These are phyloP conservation scores for Pseudogymnoascus sp. DNA, from an alignment of 2,329 filamentous ascomycete genomes.

Conservation along the genomic window DNA sequence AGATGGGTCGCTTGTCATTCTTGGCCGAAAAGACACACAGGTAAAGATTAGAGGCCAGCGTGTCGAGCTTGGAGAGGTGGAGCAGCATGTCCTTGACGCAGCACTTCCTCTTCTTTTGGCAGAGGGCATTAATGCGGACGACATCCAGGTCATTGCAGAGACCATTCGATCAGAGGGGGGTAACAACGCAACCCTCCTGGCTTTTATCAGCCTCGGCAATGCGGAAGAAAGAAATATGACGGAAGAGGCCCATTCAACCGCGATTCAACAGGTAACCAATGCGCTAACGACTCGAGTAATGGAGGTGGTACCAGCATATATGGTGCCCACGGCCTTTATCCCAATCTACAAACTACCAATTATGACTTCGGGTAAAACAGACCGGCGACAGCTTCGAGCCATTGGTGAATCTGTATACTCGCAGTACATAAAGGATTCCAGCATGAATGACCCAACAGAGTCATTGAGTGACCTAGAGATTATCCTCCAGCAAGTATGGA, in stretches of 20 bases:
- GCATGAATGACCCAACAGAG: constrained; percentile 15
- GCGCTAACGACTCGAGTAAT: neutral
- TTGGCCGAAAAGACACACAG: constrained; percentile 56
- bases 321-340: constrained; percentile 16
- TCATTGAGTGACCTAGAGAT: neutral
- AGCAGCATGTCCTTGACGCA: constrained; percentile 7
- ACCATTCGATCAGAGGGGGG: neutral
- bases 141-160: neutral
- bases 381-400: constrained; percentile 1
- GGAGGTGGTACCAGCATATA: constrained; percentile 15
- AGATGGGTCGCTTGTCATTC: constrained; percentile 44
- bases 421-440: neutral
- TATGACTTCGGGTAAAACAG: constrained; percentile 16
- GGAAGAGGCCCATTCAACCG: constrained; percentile 9
- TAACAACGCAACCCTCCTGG: neutral
- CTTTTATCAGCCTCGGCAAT: neutral
- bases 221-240: neutral
- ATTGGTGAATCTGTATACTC: neutral
- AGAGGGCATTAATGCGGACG: neutral
- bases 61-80: constrained; percentile 20
- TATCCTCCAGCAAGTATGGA: neutral
- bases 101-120: neutral
- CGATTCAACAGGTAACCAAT: neutral
- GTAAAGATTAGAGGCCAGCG: constrained; percentile 40
- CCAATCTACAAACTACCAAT: constrained; percentile 12